Conservation (phyloP, 164 flowering plant genomes). For the Stephania yunnanensis region DNA sequence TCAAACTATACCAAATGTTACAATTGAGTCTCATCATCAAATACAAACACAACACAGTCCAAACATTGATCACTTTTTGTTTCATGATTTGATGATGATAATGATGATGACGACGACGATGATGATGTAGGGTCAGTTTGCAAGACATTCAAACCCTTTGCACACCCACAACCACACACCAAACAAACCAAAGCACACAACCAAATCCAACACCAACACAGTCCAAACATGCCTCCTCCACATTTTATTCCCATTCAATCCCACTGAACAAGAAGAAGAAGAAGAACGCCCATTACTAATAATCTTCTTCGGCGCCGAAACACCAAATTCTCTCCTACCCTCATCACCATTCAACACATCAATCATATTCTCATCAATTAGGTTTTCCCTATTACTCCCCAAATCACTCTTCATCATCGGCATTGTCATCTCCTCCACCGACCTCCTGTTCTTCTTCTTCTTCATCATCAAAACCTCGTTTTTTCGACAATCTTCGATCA, state of each 20-base stretch:
- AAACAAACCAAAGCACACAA: conserved; percentile 13
- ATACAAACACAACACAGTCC: too few species aligned
- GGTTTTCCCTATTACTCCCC: background rate
- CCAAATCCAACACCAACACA: conserved; percentile 13
- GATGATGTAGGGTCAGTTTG: background rate
- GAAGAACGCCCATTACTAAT: too few species aligned
- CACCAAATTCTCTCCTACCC: background rate
- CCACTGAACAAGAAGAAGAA: too few species aligned
- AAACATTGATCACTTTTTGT: too few species aligned
- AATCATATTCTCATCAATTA: conserved; percentile 11
- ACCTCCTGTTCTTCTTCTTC: conserved; percentile 14
- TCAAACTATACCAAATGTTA: too few species aligned
- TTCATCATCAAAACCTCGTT: background rate
- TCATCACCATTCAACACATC: conserved; percentile 2
- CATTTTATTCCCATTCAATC: conserved; percentile 3
- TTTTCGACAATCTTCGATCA: background rate
- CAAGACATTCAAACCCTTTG: conserved; percentile 15
- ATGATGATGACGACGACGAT: background rate
- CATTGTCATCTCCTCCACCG: background rate
- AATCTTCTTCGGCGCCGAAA: too few species aligned
- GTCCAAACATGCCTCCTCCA: conserved; percentile 20
- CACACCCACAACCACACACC: conserved; percentile 15
- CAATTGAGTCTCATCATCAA: too few species aligned
- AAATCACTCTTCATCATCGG: too few species aligned
- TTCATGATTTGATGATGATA: too few species aligned